A percentile compares a stretch with the other conserved stretches of the same genome.
Conservation (phyloP, 805 yeast genomes). For the Monosporozyma unispora region DNA sequence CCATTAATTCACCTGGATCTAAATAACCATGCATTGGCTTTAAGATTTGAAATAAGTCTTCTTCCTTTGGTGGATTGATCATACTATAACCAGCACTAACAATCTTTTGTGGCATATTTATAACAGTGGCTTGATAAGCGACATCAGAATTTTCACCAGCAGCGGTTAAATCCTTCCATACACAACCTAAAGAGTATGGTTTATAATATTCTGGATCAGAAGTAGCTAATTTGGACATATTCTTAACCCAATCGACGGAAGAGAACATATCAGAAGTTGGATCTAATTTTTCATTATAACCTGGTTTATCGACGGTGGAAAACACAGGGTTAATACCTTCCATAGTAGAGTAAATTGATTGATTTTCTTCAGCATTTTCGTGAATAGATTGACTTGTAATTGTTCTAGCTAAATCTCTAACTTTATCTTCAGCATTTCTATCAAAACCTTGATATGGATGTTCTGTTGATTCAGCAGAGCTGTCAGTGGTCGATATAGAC, state of each 20-base stretch:
- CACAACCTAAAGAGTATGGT: conserved; percentile 51
- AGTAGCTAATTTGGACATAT: conserved; percentile 43
- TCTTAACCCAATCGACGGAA: conserved; percentile 59
- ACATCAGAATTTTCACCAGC: conserved; percentile 60
- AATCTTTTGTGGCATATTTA: conserved; percentile 41
- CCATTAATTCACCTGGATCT: conserved; percentile 55
- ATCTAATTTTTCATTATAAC: conserved; percentile 38
- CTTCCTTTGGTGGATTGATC: conserved; percentile 15
- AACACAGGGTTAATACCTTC: conserved; percentile 24
- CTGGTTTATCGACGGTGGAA: conserved; percentile 12
- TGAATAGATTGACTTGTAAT: conserved; percentile 17
- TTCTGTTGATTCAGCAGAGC: neutral
- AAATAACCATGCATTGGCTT: conserved; percentile 59
- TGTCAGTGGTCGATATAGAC: neutral
- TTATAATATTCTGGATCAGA: conserved; percentile 55
- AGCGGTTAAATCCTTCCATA: conserved; percentile 50
- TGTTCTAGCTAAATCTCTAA: conserved; percentile 36
- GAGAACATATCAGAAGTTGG: conserved; percentile 53
- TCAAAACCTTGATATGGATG: conserved; percentile 30
- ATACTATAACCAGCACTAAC: conserved; percentile 37
- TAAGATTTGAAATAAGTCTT: conserved; percentile 39
- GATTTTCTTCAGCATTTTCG: neutral
- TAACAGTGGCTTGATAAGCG: conserved; percentile 54
- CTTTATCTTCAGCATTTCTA: conserved; percentile 26
- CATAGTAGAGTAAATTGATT: conserved; percentile 12